Base-by-base conservation (phyloP, 306 rosid species). In the Calophaca sinica region DNA sequence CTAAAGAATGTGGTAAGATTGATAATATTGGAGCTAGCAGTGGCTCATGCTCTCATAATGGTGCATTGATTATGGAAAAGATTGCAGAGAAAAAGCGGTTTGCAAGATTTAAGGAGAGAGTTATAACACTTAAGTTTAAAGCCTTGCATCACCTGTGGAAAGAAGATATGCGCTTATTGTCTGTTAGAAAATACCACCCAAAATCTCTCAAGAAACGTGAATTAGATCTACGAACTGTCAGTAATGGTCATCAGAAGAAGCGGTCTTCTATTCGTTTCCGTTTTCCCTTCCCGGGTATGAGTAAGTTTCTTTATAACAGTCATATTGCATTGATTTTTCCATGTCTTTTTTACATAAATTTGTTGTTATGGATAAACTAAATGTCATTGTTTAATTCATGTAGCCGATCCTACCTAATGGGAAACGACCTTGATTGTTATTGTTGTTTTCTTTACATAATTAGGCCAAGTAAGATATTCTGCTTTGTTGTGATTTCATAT, bases 91-190 rank as follows among this genome's bases (percentile, higher is more conserved):
- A 88, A 80, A 80, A 75, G 83, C 78, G 68, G 72, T 75, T 68
- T 44, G 66, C 83, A 42, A 90, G 83, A 81, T 86, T 94, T 53
- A 88, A 84, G 85, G 97, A 91, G 82, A 86, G 86, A 76, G 94
- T 84, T 42, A 2, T 91, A 50, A 62, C 94, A 53, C 70, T 88
- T 3, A 91, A 89, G 81, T 91, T 83, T 81, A 88, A 82, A 85
- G 89, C 91, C 9, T 85, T 84, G 79, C 87, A 79, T 58, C 86
- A 83, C 70, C 65, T 79, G 69, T 94, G 98, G 98, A 89, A 88
- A 80, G 96, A 89, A 82, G 89, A 90, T 46, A 26, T 84, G 84
- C 84, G 78, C 14, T 54, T 82, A 68, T 83, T 75, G 71, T 88
- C 93, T 39, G 28, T 77, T 11, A 83, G 78, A 75, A 91, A 90